Base-by-base conservation (phyloP, 2,329 filamentous ascomycete species). In the Talaromyces funiculosus region DNA sequence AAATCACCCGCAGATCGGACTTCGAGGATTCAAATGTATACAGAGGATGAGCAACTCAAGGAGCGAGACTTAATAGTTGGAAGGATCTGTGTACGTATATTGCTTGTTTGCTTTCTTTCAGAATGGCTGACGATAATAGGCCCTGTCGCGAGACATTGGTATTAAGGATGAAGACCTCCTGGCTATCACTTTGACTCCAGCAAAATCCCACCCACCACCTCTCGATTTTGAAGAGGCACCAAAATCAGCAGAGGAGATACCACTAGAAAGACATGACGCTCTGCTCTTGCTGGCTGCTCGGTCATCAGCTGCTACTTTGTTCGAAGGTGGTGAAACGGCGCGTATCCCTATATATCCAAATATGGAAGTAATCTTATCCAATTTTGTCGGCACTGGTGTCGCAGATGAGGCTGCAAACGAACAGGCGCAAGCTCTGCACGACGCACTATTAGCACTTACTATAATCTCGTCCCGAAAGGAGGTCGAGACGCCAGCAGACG, bases 221-320 rank as follows among this genome's bases (percentile, higher is more conserved):
- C 71, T 77, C 3, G 78, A 80, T 57, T 83, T 85, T 65, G 82
- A 84, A 38, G 81, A 84, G 16, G 78, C 81, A 7, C 84, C 84
- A 2, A 73, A 73, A 20, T 76, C 76, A 16, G 78, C 80, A 5
- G 76, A 78, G 18, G 80, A 83, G 40, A 83, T 86, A 49, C 81
- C 81, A 0, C 70, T 86, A 0, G 84, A 84, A 49, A 77, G 81
- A 47, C 78, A 82, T 37, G 84, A 83, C 0, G 78, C 82, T 14
- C 68, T 85, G 10, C 72, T 84, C 14, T 72, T 86, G 4, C 77
- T 84, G 55, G 75, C 81, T 1, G 82, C 82, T n/a, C 76, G 81
- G 14, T 76, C 76, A 24, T 78, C 80, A 1, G 78, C 79, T 9
- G 73, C 77, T 26, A 74, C 80, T 26, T 68, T 85, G 1, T 84